Base-by-base conservation (phyloP, 2,329 filamentous ascomycete species). In the Hymenoscyphus scutula region DNA sequence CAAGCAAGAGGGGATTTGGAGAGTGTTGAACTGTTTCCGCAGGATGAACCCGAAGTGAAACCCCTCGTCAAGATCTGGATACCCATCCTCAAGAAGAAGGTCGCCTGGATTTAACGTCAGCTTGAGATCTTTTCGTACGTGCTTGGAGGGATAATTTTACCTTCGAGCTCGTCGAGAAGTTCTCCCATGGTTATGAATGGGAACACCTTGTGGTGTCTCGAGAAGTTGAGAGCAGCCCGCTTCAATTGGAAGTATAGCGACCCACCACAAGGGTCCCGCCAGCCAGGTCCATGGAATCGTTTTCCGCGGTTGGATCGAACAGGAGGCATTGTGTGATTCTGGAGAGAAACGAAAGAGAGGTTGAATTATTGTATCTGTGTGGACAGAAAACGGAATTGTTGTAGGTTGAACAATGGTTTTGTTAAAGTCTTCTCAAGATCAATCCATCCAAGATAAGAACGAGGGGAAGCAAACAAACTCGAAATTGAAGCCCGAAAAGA, bases 211-310 rank as follows among this genome's bases (percentile, higher is more conserved):
- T 62, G 61, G 37, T 34, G 56, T 11, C 61, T 32, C n/a, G 56
- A 62, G 23, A 59, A 62, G 37, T 29, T 62, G 17, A 25, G n/a
- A n/a, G 45, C 45, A n/a, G 7, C 8, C 5, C 61, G 56, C 61
- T 59, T 62, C 41, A 62, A 56, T 41, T 62, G 56, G 34, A 62
- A 62, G 29, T 51, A 59, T 19, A 62, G 51, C n/a, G 45, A 13
- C 48, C 61, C 61, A 62, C 56, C 29, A 30, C 29, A 56, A 7
- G 51, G 56, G 15, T 62, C 61, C 13, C 61, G 48, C 61, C 61
- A 62, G 56, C 61, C 61, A 4, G 53, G 53, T 13, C 61, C 61
- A 48, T 62, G 56, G 57, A 59, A 51, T 6, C 56, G 56, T n/a
- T 59, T 62, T 29, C 61, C 61, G n/a, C 45, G 45, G 5, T 51